A percentile compares a stretch with the other conserved stretches of the same genome.
Conservation (phyloP, 2,329 filamentous ascomycete genomes). For the Camillea tinctor region DNA sequence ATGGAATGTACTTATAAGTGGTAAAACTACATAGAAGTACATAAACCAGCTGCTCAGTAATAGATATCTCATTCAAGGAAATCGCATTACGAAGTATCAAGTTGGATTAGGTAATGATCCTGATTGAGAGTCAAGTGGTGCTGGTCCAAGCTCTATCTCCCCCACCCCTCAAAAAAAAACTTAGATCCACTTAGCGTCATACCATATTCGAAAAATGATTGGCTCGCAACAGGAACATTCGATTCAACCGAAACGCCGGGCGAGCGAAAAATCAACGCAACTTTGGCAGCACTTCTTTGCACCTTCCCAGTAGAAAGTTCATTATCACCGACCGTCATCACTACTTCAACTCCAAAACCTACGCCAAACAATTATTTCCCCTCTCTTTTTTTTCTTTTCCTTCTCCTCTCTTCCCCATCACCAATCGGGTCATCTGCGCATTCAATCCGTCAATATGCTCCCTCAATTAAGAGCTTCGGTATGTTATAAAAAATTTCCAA, state of each 20-base stretch:
- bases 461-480: conserved; percentile 56
- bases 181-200: too few species aligned
- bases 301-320: background rate
- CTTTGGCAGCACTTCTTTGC: conserved; percentile 10
- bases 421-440: conserved; percentile 49
- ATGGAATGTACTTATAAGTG: too few species aligned
- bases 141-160: background rate
- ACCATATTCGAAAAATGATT: background rate
- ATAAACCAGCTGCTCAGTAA: too few species aligned
- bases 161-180: too few species aligned
- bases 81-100: too few species aligned
- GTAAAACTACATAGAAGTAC: too few species aligned
- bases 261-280: conserved; percentile 30
- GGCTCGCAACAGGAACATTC: conserved; percentile 10
- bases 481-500: conserved; percentile 32
- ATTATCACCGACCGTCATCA: conserved; percentile 14
- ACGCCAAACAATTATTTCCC: conserved; percentile 11
- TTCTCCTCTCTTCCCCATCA: conserved; percentile 31
- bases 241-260: conserved; percentile 13
- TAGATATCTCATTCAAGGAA: too few species aligned
- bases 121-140: too few species aligned
- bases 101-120: too few species aligned
- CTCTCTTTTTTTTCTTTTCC: background rate
- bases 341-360: conserved; percentile 10
- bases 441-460: conserved; percentile 52